Evolutionary conservation across 257 asterid genomes (phyloP).

Genomic region (Solanum chaucha): DNA sequence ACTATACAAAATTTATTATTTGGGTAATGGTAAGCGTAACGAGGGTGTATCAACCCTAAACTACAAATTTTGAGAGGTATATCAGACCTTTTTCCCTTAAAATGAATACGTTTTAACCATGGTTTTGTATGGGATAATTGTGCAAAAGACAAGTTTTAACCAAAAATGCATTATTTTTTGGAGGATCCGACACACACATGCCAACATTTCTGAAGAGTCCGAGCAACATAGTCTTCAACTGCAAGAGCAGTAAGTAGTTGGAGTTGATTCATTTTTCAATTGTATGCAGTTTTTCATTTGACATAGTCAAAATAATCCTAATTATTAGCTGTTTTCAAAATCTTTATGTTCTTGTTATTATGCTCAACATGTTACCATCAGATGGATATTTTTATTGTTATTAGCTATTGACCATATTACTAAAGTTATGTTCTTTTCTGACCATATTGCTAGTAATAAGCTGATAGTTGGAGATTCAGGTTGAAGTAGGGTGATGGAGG

Average conservation of each 20-base stretch:
- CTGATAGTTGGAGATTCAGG: background rate
- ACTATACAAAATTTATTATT: background rate
- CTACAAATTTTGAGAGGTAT: background rate
- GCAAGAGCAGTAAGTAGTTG: background rate
- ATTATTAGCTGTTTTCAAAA: background rate
- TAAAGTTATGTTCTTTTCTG: background rate
- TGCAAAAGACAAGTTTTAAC: background rate
- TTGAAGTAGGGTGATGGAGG: background rate
- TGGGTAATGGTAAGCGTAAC: background rate
- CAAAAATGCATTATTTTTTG: background rate
- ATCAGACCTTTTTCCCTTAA: fast-evolving
- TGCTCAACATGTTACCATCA: background rate
- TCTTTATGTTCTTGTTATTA: background rate
- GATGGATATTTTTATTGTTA: background rate
- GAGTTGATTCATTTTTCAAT: background rate
- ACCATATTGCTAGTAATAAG: background rate
- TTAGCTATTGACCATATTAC: background rate
- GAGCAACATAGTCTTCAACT: background rate
- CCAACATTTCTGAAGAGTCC: background rate
- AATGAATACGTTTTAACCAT: background rate
- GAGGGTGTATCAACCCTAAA: background rate
- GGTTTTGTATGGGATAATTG: background rate
- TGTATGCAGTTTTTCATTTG: background rate
- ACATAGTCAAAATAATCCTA: background rate
- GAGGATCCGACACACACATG: background rate